Percentiles rank a stretch among this genome's conserved stretches.
Conservation (phyloP, 1,139 yeast genomes). For the Nadsonia commutata region DNA sequence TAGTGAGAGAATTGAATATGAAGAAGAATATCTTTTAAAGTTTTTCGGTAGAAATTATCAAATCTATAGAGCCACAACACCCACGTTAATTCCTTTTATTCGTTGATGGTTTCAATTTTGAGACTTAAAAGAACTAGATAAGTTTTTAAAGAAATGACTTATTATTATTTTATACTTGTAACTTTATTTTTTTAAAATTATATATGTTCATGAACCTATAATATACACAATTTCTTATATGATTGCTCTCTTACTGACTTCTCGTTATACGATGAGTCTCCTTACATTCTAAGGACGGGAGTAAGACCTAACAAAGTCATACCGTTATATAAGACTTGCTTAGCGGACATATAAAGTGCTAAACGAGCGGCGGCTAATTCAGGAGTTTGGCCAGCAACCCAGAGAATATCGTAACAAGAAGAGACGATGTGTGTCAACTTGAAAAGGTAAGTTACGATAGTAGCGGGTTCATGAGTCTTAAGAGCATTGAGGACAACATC, state of each 20-base stretch:
- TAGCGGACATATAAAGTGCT: conserved; percentile 82
- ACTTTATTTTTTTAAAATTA: too few species aligned
- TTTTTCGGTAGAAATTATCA: conserved; percentile 61
- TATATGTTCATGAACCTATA: too few species aligned
- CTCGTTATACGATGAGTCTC: too few species aligned
- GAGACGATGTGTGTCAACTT: conserved; percentile 87
- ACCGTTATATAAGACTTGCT: conserved; percentile 84
- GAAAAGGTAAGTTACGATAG: conserved; percentile 87
- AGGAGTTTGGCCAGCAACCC: conserved; percentile 95
- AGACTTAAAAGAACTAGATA: too few species aligned
- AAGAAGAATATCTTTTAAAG: conserved; percentile 45
- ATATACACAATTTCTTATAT: too few species aligned
- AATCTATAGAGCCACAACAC: conserved; percentile 34
- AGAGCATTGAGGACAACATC: conserved; percentile 76
- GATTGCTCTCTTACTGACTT: too few species aligned
- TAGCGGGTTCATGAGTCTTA: conserved; percentile 83
- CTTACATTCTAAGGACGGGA: conserved; percentile 95
- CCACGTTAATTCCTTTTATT: neutral
- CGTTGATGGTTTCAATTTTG: too few species aligned
- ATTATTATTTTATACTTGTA: too few species aligned
- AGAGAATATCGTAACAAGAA: conserved; percentile 83
- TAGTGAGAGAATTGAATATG: conserved; percentile 43
- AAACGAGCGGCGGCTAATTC: conserved; percentile 83
- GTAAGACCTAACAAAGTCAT: conserved; percentile 84
- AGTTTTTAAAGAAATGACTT: too few species aligned